A percentile compares a stretch with the other conserved stretches of the same genome.
phyloP scores from a whole-genome alignment of 2,329 filamentous ascomycete genomes.

The Helotiales sp. region DNA sequence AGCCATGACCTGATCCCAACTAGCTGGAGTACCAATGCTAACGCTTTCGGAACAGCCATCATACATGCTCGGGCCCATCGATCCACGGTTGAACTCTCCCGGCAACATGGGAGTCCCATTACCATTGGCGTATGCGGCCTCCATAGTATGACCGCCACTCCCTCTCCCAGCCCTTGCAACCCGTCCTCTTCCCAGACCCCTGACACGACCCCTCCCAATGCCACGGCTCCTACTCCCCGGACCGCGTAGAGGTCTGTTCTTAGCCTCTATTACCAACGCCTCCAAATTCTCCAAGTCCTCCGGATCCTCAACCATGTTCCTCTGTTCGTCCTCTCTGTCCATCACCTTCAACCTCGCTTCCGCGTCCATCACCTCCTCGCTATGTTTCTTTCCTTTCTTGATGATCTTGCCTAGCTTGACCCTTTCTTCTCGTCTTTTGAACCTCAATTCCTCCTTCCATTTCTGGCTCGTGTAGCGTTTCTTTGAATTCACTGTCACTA shows the following conservation, averaged over 20 bases:
- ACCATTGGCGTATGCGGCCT: not conserved
- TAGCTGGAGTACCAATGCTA: not conserved
- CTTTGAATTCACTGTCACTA: slow-evolving; percentile 59
- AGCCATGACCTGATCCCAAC: not conserved
- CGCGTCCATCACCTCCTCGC: slow-evolving; percentile 13
- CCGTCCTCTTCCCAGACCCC: slow-evolving; percentile 1
- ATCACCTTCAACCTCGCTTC: slow-evolving; percentile 23
- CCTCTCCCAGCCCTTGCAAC: slow-evolving; percentile 2
- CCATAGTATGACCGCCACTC: slow-evolving; percentile 9
- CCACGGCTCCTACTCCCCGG: not conserved
- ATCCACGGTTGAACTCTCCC: not conserved
- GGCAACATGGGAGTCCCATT: not conserved
- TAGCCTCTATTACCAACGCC: not conserved
- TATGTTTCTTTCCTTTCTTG: not conserved
- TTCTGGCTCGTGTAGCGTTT: slow-evolving; percentile 30
- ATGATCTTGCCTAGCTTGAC: slow-evolving; percentile 17
- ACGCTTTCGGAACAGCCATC: not conserved
- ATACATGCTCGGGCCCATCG: not conserved
- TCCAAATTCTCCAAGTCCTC: not conserved
- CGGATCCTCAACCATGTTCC: not conserved
- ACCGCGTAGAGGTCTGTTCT: not conserved
- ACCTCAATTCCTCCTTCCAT: slow-evolving; percentile 25
- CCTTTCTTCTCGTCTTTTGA: slow-evolving; percentile 22
- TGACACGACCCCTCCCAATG: not conserved
- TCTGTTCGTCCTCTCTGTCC: slow-evolving; percentile 19